These are phyloP conservation scores for Ogataea angusta DNA, from an alignment of 805 yeast genomes.

Conservation along the genomic window DNA sequence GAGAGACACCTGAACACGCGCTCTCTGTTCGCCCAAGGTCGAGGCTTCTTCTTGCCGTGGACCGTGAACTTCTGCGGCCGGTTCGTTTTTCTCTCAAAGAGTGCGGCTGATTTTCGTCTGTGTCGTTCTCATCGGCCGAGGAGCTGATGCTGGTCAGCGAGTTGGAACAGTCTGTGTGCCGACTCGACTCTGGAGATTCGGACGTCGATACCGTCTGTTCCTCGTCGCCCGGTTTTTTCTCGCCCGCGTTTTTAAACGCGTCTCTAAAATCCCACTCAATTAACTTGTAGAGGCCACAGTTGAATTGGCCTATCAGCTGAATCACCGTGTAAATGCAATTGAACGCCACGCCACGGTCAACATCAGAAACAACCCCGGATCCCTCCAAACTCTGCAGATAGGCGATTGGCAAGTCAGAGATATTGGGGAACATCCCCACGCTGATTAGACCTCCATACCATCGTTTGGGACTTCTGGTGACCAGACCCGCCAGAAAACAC, in stretches of 20 bases:
- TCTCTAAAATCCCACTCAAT: slow-evolving; percentile 66
- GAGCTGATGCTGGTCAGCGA: slow-evolving; percentile 14
- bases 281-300: slow-evolving; percentile 69
- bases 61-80: neutral
- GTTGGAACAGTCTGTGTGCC: neutral
- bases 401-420: slow-evolving; percentile 83
- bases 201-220: slow-evolving; percentile 16
- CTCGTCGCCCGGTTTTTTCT: slow-evolving; percentile 27
- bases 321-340: slow-evolving; percentile 73
- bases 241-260: slow-evolving; percentile 18
- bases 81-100: slow-evolving; percentile 2
- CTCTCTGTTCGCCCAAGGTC: slow-evolving; percentile 9
- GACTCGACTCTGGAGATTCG: slow-evolving; percentile 7
- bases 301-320: slow-evolving; percentile 66
- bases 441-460: slow-evolving; percentile 74
- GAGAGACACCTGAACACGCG: slow-evolving; percentile 10
- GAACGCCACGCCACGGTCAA: slow-evolving; percentile 77
- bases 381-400: slow-evolving; percentile 70
- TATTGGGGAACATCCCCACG: slow-evolving; percentile 75
- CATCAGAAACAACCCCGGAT: slow-evolving; percentile 56
- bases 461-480: slow-evolving; percentile 60
- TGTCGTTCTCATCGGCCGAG: slow-evolving; percentile 2
- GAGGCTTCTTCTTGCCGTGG: neutral
- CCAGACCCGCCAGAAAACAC: slow-evolving; percentile 38
- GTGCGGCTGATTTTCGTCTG: slow-evolving; percentile 3